phyloP scores from a whole-genome alignment of 306 rosid genomes.

The Pueraria montana region DNA sequence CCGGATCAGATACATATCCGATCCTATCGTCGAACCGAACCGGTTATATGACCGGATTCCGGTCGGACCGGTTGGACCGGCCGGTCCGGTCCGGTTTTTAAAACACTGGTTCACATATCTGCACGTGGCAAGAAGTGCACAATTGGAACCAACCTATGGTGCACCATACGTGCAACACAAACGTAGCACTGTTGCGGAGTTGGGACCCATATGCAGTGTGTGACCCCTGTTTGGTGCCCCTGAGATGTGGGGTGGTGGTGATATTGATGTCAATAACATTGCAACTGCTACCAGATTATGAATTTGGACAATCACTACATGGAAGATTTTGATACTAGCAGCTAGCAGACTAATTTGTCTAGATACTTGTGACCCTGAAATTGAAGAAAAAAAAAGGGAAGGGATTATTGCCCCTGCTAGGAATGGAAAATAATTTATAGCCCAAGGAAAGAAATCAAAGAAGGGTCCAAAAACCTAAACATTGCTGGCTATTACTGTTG shows the following conservation, averaged over 20 bases:
- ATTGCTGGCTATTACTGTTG: slow-evolving; percentile 43
- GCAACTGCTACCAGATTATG: slow-evolving; percentile 55
- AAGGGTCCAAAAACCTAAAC: slow-evolving; percentile 47
- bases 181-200: not conserved
- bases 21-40: no score
- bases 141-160: slow-evolving; percentile 38
- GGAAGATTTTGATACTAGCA: not conserved
- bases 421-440: slow-evolving; percentile 30
- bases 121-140: slow-evolving; percentile 50
- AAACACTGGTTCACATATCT: slow-evolving; percentile 3
- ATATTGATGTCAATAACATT: slow-evolving; percentile 40
- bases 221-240: slow-evolving; percentile 49
- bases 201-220: slow-evolving; percentile 7
- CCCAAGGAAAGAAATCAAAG: slow-evolving; percentile 28
- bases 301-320: slow-evolving; percentile 47
- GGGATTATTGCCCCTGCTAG: slow-evolving; percentile 3
- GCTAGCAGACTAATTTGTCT: slow-evolving; percentile 8
- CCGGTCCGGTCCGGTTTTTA: no score
- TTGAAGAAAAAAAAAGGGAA: slow-evolving; percentile 36
- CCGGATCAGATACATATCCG: no score
- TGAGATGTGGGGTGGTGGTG: slow-evolving; percentile 21
- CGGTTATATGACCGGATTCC: no score
- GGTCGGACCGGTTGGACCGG: no score
- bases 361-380: slow-evolving; percentile 11
- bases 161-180: slow-evolving; percentile 43